Evolutionary conservation across 169 alveolate species (phyloP), one percentile per base, ranked within the genome.

Genomic region (Cyclospora cayetanensis): DNA sequence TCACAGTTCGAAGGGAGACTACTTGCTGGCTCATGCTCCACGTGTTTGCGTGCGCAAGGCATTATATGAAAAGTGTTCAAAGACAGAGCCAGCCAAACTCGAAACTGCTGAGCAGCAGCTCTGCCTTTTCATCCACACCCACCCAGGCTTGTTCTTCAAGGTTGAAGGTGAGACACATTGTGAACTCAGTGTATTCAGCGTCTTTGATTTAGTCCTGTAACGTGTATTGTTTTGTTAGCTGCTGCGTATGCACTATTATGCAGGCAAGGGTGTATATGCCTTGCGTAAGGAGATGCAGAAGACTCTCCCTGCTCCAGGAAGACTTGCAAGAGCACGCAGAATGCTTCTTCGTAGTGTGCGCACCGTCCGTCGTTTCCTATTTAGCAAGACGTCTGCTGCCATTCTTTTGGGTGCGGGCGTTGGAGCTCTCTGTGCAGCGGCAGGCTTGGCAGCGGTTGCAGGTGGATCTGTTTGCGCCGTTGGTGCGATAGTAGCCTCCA

Each of bases 101-200:
- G 53, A 29, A 31, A 53, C 70, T 7, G 50, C 42, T 39, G 89
- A 80, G 42, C 70, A 80, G 37, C 53, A 1, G 72, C 76, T 80
- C 74, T 80, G 89, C 89, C 74, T 34, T 63, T 80, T 80, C 76
- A 50, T 80, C 89, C n/a, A 52, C 35, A 52, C 29, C 53, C 74
- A 80, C 50, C 89, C 46, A 15, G 22, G 74, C 52, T 35, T 50
- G 25, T 80, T 80, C 74, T 80, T 80, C 35, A 63, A 80, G 35
- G 89, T 80, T 31, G 74, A 80, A 55, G 89, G 89, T 80, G 74
- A 35, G 89, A 18, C 22, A 22, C 53, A 22, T 4, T 15, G 35
- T 35, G 9, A 22, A 22, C 9, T 70, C 41, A 37, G 41, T 20
- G 63, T 50, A 18, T 2, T n/a, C 63, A 18, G 63, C 2, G 63